Evolutionary conservation across 1,284 basidiomycete species (phyloP), one percentile per base, ranked within the genome.

Genomic region (Schizophyllum amplum): DNA sequence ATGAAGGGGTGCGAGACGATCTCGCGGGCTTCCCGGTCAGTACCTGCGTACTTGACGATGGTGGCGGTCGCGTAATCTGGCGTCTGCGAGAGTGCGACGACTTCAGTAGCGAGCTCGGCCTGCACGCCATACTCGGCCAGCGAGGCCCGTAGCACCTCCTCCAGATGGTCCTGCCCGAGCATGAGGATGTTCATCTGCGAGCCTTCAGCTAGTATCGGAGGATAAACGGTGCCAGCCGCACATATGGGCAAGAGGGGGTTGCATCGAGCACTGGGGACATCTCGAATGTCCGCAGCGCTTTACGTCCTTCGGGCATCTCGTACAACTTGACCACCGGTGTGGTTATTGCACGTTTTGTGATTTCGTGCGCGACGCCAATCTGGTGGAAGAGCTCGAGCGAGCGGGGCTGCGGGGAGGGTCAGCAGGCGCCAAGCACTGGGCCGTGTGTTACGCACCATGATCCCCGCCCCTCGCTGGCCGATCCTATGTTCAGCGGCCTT

Each of bases 371-470:
- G 48, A 62, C 56, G 7, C 61, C 61, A 27, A 62, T 57, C n/a
- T 52, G 51, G 26, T 49, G 47, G 56, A 62, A 62, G 23, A 62
- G 61, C 50, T 62, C 61, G 1, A 59, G 50, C 5, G 61, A 62
- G 5, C 61, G 61, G 3, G 61, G 61, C 61, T 62, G 47, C 51
- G 51, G 46, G 21, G 26, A 26, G 17, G 24, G 21, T 11, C 51
- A 24, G 46, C 27, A 1, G 53, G 51, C 15, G 50, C 24, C 25
- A 1, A 50, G 2, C 24, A 26, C 22, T 23, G 27, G 3, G n/a
- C 42, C 20, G 13, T n/a, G n/a, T 0, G 0, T 24, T 26, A 62
- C 77, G 25, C 59, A 89, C 86, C 78, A 50, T 50, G 21, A 65
- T 52, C 1, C 57, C 61, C 15, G 62, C 53, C 1, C 61, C 64